Percentiles rank a stretch among this genome's conserved stretches.
Conservation (phyloP, 345 rosid genomes). For the Combretum micranthum region DNA sequence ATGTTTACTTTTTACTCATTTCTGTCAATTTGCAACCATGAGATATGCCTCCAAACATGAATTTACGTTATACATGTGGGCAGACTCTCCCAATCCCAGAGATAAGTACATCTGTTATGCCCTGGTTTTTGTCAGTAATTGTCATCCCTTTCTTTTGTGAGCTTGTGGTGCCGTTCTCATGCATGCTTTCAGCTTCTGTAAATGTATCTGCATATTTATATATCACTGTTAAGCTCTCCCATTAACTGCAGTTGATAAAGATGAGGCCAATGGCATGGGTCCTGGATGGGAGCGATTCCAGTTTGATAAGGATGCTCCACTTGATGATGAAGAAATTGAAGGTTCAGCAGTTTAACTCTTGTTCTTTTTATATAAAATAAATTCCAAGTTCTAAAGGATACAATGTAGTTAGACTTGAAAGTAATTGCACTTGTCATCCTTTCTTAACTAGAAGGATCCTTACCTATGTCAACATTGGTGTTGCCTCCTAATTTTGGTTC, state of each 20-base stretch:
- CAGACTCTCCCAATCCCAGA: too few relatives aligned
- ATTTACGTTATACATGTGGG: not conserved
- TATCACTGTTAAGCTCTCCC: not conserved
- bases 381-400: too few relatives aligned
- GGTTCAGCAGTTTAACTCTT: slow-evolving; percentile 25
- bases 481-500: too few relatives aligned
- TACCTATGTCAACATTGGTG: too few relatives aligned
- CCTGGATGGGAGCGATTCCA: slow-evolving; percentile 89
- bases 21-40: not conserved
- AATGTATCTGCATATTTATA: too few relatives aligned
- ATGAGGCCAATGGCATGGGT: slow-evolving; percentile 57
- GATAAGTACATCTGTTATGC: too few relatives aligned
- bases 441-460: too few relatives aligned
- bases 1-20: not conserved
- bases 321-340: slow-evolving; percentile 85
- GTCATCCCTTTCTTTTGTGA: too few relatives aligned
- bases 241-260: slow-evolving; percentile 69
- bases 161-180: too few relatives aligned
- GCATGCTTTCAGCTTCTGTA: too few relatives aligned
- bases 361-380: not conserved
- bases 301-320: slow-evolving; percentile 83
- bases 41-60: not conserved
- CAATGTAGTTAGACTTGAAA: not conserved
- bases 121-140: too few relatives aligned
- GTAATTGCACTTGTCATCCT: not conserved